A percentile compares a stretch with the other conserved stretches of the same genome.
These are phyloP conservation scores for Cyberlindnera euphorbiiphila DNA, from an alignment of 805 yeast genomes.

Conservation along the genomic window DNA sequence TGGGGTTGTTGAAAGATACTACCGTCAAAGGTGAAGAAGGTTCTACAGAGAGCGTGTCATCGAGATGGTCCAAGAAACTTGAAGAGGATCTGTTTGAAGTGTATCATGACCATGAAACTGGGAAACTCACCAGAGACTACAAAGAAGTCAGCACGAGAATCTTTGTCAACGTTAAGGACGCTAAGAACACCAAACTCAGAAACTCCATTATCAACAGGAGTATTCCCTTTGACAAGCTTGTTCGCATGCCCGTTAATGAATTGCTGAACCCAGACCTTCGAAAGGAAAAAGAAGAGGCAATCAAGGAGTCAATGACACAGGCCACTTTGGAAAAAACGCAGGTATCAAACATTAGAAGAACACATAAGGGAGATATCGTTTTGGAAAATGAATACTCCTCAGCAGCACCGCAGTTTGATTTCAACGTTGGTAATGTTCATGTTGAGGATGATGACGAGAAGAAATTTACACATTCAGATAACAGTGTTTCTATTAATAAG, in stretches of 20 bases:
- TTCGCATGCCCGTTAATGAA: conserved; percentile 65
- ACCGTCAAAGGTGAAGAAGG: conserved; percentile 32
- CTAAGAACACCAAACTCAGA: conserved; percentile 55
- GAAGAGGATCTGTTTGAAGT: conserved; percentile 47
- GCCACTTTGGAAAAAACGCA: conserved; percentile 59
- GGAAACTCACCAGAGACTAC: conserved; percentile 32
- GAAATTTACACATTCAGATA: conserved; percentile 19
- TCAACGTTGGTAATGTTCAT: conserved; percentile 26
- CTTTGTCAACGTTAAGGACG: conserved; percentile 56
- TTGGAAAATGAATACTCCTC: conserved; percentile 46
- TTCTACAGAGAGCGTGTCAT: conserved; percentile 33
- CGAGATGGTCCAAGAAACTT: conserved; percentile 44
- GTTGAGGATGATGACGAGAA: conserved; percentile 21
- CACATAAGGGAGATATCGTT: conserved; percentile 88
- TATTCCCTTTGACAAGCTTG: conserved; percentile 55
- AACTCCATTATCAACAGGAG: conserved; percentile 51
- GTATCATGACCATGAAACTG: conserved; percentile 30
- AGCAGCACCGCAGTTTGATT: conserved; percentile 24
- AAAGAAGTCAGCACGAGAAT: conserved; percentile 67
- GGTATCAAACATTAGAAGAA: conserved; percentile 65
- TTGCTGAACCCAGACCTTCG: conserved; percentile 73
- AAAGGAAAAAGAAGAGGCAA: conserved; percentile 64
- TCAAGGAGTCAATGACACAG: conserved; percentile 63
- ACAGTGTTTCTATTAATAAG: conserved; percentile 6
- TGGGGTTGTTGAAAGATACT: conserved; percentile 35